Base-by-base conservation (phyloP, 1,139 yeast species). In the Suhomyces coccinellae region DNA sequence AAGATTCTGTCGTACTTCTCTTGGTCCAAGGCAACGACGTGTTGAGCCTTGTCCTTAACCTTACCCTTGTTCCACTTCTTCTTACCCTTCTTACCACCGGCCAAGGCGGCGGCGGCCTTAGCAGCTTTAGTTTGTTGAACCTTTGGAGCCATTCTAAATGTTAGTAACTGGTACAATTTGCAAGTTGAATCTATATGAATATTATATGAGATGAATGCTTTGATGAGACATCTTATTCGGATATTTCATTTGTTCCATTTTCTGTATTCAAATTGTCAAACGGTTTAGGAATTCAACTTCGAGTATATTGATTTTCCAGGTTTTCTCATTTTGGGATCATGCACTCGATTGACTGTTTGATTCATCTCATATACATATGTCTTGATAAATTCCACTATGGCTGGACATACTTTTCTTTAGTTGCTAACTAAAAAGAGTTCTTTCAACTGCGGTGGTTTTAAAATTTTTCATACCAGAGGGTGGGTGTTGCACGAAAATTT, bases 11-110 rank as follows among this genome's bases (percentile, higher is more conserved):
- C 99, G 82, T 87, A 90, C 75, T 91, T 88, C 66, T 93, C 96
- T 82, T 95, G 97, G 79, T 93, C 99, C 71, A 95, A 83, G 76
- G 88, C 82, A 71, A 93, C 93, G 73, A 90, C 85, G 85, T 93
- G 99, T 77, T 88, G 95, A 67, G 99, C 99, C 96, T 88, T 93
- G 81, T 93, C 99, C 95, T 95, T 95, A 78, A 90, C 97, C 87
- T 95, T 90, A 80, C 97, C 97, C 85, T 93, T 91, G 86, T 95
- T 87, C 99, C 99, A 93, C 97, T 93, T 93, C 96, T 93, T 93
- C 90, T 95, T 93, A 80, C 97, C 90, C 77, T 93, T 90, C 89
- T 93, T 93, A 85, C 98, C 97, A 87, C 98, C 98, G 76, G 98
- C 97, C 85, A 90, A 82, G 77, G 98, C 98, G 83, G 99, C 98